phyloP scores from a whole-genome alignment of 345 rosid species.

The Gossypium longicalyx region DNA sequence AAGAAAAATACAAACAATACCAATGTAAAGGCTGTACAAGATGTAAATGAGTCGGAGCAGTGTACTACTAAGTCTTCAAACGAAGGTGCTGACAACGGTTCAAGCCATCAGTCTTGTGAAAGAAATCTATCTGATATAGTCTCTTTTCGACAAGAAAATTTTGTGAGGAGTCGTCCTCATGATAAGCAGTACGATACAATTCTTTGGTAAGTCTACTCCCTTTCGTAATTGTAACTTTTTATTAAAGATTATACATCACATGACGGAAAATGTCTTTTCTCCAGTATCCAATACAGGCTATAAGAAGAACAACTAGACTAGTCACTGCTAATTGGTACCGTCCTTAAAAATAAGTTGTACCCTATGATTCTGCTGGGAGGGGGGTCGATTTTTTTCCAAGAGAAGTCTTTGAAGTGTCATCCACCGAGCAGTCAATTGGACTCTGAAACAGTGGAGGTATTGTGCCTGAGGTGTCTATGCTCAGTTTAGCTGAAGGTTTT shows the following conservation, averaged over 20 bases:
- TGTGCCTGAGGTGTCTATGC: too few relatives aligned
- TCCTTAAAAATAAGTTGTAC: not conserved
- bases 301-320: not conserved
- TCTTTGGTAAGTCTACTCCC: constrained; percentile 49
- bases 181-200: constrained; percentile 67
- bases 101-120: constrained; percentile 17
- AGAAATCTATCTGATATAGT: constrained; percentile 52
- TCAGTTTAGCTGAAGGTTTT: too few relatives aligned
- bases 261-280: not conserved
- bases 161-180: constrained; percentile 40
- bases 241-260: not conserved
- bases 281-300: not conserved
- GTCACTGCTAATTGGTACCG: not conserved
- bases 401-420: too few relatives aligned
- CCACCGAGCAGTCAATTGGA: too few relatives aligned
- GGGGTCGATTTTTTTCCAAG: too few relatives aligned
- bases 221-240: not conserved
- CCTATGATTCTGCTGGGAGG: not conserved
- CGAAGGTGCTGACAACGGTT: constrained; percentile 24
- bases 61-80: constrained; percentile 15
- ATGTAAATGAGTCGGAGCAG: constrained; percentile 25
- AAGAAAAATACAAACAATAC: constrained; percentile 29
- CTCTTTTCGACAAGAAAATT: constrained; percentile 72
- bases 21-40: constrained; percentile 22
- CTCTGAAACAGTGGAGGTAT: too few relatives aligned